phyloP scores from a whole-genome alignment of 2,329 filamentous ascomycete genomes.

The Ophioceras dolichostomum region DNA sequence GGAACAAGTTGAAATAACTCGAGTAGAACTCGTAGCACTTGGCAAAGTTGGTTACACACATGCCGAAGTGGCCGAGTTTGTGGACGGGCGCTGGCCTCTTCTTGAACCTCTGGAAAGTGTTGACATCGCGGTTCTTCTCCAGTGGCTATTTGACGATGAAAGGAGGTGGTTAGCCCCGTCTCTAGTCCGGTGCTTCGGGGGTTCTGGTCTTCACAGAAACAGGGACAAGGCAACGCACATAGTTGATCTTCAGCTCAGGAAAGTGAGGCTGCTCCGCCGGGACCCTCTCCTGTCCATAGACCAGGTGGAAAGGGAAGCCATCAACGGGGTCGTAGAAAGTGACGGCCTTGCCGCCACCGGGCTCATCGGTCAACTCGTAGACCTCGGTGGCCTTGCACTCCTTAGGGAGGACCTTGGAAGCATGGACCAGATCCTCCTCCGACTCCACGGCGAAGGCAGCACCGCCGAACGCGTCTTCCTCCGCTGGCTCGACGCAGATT shows the following conservation, averaged over 20 bases:
- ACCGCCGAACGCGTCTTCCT: constrained; percentile 40
- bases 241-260: constrained; percentile 31
- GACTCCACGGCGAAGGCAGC: constrained; percentile 45
- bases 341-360: constrained; percentile 41
- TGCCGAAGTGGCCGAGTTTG: constrained; percentile 42
- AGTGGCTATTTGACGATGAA: constrained; percentile 20
- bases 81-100: constrained; percentile 26
- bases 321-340: constrained; percentile 41
- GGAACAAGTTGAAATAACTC: constrained; percentile 35
- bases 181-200: constrained; percentile 4
- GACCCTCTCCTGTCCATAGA: constrained; percentile 36
- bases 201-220: not conserved
- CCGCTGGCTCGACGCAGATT: constrained; percentile 36
- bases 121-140: constrained; percentile 36
- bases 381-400: constrained; percentile 35
- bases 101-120: constrained; percentile 38
- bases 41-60: constrained; percentile 38
- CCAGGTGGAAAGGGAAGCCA: constrained; percentile 43
- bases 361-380: constrained; percentile 34
- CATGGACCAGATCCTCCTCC: constrained; percentile 39
- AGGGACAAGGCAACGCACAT: constrained; percentile 21
- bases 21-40: constrained; percentile 36
- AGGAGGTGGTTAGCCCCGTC: constrained; percentile 7
- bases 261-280: constrained; percentile 26
- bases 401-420: constrained; percentile 30